phyloP scores from a whole-genome alignment of 2,329 filamentous ascomycete genomes.

The Karstenula rhodostoma region DNA sequence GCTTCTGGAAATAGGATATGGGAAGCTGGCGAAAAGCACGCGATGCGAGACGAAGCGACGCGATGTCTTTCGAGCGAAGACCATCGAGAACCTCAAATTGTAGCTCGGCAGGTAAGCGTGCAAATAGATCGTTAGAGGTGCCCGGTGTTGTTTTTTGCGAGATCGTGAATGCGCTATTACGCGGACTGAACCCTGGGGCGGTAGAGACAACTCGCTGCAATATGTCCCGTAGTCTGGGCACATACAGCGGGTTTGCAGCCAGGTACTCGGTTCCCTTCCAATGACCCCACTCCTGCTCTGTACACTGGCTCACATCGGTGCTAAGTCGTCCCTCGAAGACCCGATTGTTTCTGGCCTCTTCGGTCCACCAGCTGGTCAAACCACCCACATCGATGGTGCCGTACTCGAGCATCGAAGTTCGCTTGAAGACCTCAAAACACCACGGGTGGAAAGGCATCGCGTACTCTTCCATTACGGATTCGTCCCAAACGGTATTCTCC shows the following conservation, averaged over 20 bases:
- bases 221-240: conserved; percentile 27
- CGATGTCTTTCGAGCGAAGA: conserved; percentile 29
- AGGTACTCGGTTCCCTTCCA: conserved; percentile 24
- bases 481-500: conserved; percentile 6
- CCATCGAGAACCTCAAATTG: conserved; percentile 22
- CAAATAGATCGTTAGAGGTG: conserved; percentile 25
- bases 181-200: conserved; percentile 8
- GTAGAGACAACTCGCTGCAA: conserved; percentile 13
- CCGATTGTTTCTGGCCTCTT: neutral
- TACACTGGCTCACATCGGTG: neutral
- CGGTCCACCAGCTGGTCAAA: conserved; percentile 13
- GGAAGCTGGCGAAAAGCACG: conserved; percentile 30
- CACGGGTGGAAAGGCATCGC: conserved; percentile 18
- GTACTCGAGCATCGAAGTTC: neutral
- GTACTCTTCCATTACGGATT: neutral
- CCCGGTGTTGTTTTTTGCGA: neutral
- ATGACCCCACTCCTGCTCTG: conserved; percentile 20
- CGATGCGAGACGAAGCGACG: conserved; percentile 27
- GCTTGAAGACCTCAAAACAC: conserved; percentile 20
- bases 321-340: too few species aligned
- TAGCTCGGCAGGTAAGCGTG: conserved; percentile 27
- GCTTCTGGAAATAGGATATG: conserved; percentile 24
- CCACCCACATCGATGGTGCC: conserved; percentile 10
- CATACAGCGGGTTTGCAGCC: conserved; percentile 32
- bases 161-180: conserved; percentile 11